Evolutionary conservation across 257 asterid genomes (phyloP).

Genomic region (Verbena officinalis): DNA sequence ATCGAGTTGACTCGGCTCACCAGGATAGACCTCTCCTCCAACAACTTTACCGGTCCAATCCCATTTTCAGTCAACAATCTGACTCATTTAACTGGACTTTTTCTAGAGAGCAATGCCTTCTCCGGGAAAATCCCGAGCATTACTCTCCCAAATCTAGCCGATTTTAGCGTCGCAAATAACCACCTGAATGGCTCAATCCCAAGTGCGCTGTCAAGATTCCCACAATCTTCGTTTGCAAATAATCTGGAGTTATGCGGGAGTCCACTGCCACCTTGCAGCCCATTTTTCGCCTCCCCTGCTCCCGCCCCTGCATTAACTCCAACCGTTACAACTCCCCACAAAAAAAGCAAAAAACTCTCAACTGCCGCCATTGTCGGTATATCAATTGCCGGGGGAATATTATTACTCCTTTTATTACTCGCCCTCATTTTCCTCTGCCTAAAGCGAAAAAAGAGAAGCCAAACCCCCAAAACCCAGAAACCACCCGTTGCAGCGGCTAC

Average conservation of each 20-base stretch:
- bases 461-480: slow-evolving; percentile 42
- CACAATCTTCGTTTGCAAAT: slow-evolving; percentile 63
- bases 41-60: slow-evolving; percentile 73
- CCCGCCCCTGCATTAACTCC: slow-evolving; percentile 55
- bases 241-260: slow-evolving; percentile 75
- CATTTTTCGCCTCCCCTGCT: slow-evolving; percentile 81
- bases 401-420: slow-evolving; percentile 47
- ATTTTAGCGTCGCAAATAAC: slow-evolving; percentile 66
- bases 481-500: slow-evolving; percentile 44
- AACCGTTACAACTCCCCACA: background rate
- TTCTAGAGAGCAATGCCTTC: slow-evolving; percentile 64
- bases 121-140: slow-evolving; percentile 81
- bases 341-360: slow-evolving; percentile 46
- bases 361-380: slow-evolving; percentile 78
- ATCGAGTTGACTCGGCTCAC: slow-evolving; percentile 65
- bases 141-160: slow-evolving; percentile 44
- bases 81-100: slow-evolving; percentile 71
- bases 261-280: slow-evolving; percentile 81
- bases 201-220: slow-evolving; percentile 53
- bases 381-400: slow-evolving; percentile 56
- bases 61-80: slow-evolving; percentile 77
- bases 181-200: slow-evolving; percentile 94
- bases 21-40: slow-evolving; percentile 74
- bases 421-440: slow-evolving; percentile 49
- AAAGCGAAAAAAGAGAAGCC: slow-evolving; percentile 35